A percentile compares a stretch with the other conserved stretches of the same genome.
Evolutionary conservation across 495 filamentous ascomycete genomes (phyloP).

Genomic region (Trichoderma orchidacearum): DNA sequence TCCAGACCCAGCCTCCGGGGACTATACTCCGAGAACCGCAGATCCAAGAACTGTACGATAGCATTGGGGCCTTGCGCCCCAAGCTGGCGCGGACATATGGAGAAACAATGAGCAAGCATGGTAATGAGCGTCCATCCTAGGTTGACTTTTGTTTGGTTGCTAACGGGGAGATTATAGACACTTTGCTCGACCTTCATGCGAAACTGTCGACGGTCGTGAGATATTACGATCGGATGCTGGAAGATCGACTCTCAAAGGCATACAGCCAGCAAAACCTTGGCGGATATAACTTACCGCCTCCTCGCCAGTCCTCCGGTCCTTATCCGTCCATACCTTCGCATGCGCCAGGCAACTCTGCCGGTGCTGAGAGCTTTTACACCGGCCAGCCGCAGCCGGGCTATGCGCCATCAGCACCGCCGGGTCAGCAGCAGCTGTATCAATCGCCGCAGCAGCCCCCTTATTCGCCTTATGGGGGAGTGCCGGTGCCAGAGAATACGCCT

Average conservation of each 20-base stretch:
- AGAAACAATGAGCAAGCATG: constrained; percentile 99
- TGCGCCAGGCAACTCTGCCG: constrained; percentile 22
- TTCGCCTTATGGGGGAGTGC: neutral
- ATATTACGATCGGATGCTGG: constrained; percentile 98
- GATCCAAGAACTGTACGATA: constrained; percentile 96
- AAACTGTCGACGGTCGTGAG: constrained; percentile 94
- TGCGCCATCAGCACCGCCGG: constrained; percentile 8
- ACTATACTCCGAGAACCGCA: constrained; percentile 92
- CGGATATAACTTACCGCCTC: constrained; percentile 33
- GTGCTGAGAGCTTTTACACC: constrained; percentile 71
- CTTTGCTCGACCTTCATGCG: constrained; percentile 82
- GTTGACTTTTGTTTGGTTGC: neutral
- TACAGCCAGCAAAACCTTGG: constrained; percentile 68
- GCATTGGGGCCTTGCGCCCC: constrained; percentile 79
- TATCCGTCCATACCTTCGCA: constrained; percentile 53
- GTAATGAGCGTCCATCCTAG: constrained; percentile 25
- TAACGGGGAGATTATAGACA: constrained; percentile 32
- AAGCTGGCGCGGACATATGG: constrained; percentile 95
- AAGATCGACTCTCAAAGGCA: constrained; percentile 83
- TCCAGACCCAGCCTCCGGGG: constrained; percentile 90
- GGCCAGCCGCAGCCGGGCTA: constrained; percentile 47
- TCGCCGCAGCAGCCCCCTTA: constrained; percentile 9
- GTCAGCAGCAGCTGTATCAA: constrained; percentile 6
- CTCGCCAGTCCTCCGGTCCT: constrained; percentile 43
- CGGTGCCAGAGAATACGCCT: constrained; percentile 4